A percentile compares a stretch with the other conserved stretches of the same genome.
phyloP scores from a whole-genome alignment of 78 protist species.

The Dictyostelium brefeldianum region DNA sequence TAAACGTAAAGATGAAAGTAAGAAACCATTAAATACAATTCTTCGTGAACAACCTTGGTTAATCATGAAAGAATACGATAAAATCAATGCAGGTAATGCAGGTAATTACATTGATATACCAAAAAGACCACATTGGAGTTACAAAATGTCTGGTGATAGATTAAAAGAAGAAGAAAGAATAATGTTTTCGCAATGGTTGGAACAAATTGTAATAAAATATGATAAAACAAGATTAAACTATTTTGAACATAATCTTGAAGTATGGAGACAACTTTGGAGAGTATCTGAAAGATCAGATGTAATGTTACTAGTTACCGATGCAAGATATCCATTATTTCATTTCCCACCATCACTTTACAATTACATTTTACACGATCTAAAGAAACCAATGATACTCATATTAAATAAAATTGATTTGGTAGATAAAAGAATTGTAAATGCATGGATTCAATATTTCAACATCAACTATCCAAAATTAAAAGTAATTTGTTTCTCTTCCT shows the following conservation, averaged over 20 bases:
- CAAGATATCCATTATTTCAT: slow-evolving; percentile 92
- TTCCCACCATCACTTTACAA: slow-evolving; percentile 85
- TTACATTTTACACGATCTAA: slow-evolving; percentile 52
- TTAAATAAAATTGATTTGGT: slow-evolving; percentile 90
- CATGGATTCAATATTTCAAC: slow-evolving; percentile 80
- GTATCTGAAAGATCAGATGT: slow-evolving; percentile 89
- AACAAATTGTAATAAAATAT: background rate
- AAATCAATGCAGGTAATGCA: background rate
- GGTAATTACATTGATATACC: slow-evolving; percentile 81
- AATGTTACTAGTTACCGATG: slow-evolving; percentile 88
- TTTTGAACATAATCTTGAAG: slow-evolving; percentile 94
- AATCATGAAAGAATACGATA: slow-evolving; percentile 32
- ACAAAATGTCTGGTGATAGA: slow-evolving; percentile 43
- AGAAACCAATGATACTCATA: slow-evolving; percentile 89
- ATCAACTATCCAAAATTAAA: slow-evolving; percentile 32
- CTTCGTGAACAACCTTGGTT: slow-evolving; percentile 70
- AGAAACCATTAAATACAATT: slow-evolving; percentile 36
- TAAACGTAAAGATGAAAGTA: slow-evolving; percentile 32
- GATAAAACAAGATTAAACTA: slow-evolving; percentile 64
- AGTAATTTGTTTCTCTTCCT: slow-evolving; percentile 49
- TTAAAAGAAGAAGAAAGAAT: slow-evolving; percentile 70
- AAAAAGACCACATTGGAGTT: slow-evolving; percentile 82
- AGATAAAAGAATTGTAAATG: slow-evolving; percentile 43
- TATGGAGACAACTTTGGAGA: slow-evolving; percentile 96
- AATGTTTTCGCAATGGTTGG: slow-evolving; percentile 69